Evolutionary conservation across 2,329 filamentous ascomycete genomes (phyloP).

Genomic region (Paraphaeosphaeria sporulosa): DNA sequence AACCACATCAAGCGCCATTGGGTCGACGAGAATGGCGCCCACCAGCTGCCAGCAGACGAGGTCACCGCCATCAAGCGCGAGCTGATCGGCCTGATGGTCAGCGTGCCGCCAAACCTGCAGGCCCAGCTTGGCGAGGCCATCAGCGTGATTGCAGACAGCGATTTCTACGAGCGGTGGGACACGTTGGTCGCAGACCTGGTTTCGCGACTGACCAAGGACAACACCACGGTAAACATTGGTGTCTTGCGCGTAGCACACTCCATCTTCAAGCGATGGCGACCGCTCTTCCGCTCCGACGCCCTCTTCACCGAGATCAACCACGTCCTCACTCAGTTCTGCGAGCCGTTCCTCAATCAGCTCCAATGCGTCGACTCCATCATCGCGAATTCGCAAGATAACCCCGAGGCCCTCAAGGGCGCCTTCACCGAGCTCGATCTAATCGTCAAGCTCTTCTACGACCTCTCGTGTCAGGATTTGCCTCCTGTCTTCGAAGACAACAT

Average conservation of each 20-base stretch:
- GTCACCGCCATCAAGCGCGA: constrained; percentile 92
- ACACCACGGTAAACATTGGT: constrained; percentile 87
- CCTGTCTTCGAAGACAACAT: constrained; percentile 94
- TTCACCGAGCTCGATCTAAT: constrained; percentile 88
- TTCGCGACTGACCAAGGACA: constrained; percentile 80
- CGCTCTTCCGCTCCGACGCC: constrained; percentile 89
- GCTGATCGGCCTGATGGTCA: constrained; percentile 96
- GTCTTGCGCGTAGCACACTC: constrained; percentile 97
- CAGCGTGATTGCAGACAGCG: constrained; percentile 95
- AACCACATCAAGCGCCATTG: constrained; percentile 97
- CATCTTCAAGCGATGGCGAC: constrained; percentile 95
- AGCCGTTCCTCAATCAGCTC: constrained; percentile 82
- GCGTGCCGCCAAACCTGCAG: constrained; percentile 85
- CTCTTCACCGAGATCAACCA: constrained; percentile 97
- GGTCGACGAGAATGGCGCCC: constrained; percentile 92
- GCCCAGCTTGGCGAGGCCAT: constrained; percentile 95
- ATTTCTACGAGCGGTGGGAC: constrained; percentile 96
- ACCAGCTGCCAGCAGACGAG: constrained; percentile 84
- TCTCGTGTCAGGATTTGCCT: constrained; percentile 96
- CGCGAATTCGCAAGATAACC: constrained; percentile 77
- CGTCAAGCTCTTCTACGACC: constrained; percentile 91
- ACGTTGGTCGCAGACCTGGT: constrained; percentile 95
- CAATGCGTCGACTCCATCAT: constrained; percentile 75
- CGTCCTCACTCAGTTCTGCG: constrained; percentile 84
- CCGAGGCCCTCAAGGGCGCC: constrained; percentile 75